These are phyloP conservation scores for Cytospora mali DNA, from an alignment of 2,329 filamentous ascomycete species.

Conservation along the genomic window DNA sequence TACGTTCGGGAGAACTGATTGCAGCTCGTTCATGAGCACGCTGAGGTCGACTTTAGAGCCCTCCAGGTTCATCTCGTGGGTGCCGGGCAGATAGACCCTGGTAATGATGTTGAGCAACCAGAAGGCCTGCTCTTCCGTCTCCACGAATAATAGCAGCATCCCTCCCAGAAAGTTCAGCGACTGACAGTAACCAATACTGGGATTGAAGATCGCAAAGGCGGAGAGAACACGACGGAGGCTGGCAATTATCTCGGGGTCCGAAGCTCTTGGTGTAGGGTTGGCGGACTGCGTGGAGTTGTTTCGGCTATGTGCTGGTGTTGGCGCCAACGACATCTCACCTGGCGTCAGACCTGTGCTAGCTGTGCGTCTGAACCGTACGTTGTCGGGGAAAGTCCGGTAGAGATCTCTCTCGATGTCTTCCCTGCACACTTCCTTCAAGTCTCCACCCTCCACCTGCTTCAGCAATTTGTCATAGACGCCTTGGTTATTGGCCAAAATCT, in stretches of 20 bases:
- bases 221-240: slow-evolving; percentile 83
- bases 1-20: slow-evolving; percentile 78
- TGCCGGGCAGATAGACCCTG: slow-evolving; percentile 82
- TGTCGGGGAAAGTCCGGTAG: slow-evolving; percentile 93
- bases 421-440: slow-evolving; percentile 71
- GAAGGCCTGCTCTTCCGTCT: slow-evolving; percentile 86
- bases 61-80: slow-evolving; percentile 87
- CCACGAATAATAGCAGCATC: slow-evolving; percentile 83
- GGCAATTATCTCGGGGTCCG: slow-evolving; percentile 71
- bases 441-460: slow-evolving; percentile 44
- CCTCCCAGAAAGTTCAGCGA: slow-evolving; percentile 94
- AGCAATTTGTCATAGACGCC: slow-evolving; percentile 77
- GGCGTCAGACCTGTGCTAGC: slow-evolving; percentile 28
- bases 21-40: slow-evolving; percentile 85
- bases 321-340: slow-evolving; percentile 36
- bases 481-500: slow-evolving; percentile 72
- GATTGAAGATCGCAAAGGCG: slow-evolving; percentile 89
- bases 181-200: slow-evolving; percentile 91
- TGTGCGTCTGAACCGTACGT: slow-evolving; percentile 80
- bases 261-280: slow-evolving; percentile 36
- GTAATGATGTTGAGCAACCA: slow-evolving; percentile 94
- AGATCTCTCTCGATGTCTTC: slow-evolving; percentile 94
- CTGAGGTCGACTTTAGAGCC: slow-evolving; percentile 92
- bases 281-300: slow-evolving; percentile 29
- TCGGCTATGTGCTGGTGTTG: slow-evolving; percentile 34